phyloP scores from a whole-genome alignment of 169 alveolate genomes.

The Babesia bigemina region DNA sequence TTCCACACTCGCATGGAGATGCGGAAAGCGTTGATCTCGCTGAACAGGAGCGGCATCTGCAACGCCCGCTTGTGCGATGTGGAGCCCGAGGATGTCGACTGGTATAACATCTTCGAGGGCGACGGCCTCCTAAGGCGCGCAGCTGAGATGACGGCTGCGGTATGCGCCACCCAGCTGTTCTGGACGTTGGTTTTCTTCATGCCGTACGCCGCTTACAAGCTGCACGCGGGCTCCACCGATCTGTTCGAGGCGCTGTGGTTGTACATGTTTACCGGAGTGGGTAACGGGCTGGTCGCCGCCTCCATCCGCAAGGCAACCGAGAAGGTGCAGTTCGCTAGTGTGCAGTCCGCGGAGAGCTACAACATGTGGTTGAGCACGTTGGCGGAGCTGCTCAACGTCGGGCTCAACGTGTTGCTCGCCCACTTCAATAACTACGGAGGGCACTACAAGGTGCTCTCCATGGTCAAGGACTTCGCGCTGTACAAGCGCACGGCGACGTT shows the following conservation, averaged over 20 bases:
- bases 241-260: slow-evolving; percentile 41
- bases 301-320: slow-evolving; percentile 39
- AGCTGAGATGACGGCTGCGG: slow-evolving; percentile 26
- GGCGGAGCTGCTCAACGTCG: slow-evolving; percentile 56
- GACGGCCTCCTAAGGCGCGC: slow-evolving; percentile 9
- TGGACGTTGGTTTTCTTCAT: slow-evolving; percentile 71
- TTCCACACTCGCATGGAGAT: slow-evolving; percentile 26
- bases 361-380: slow-evolving; percentile 50
- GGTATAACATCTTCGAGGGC: slow-evolving; percentile 61
- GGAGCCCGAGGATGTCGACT: slow-evolving; percentile 72
- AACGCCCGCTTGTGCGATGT: slow-evolving; percentile 52
- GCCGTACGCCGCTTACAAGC: slow-evolving; percentile 72
- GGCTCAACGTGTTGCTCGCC: slow-evolving; percentile 64
- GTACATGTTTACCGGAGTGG: slow-evolving; percentile 67
- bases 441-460: slow-evolving; percentile 57
- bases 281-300: slow-evolving; percentile 59
- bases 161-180: slow-evolving; percentile 30
- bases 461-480: slow-evolving; percentile 22
- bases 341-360: slow-evolving; percentile 61
- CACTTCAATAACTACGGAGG: slow-evolving; percentile 76
- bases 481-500: slow-evolving; percentile 42
- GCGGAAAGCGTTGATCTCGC: slow-evolving; percentile 3
- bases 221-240: slow-evolving; percentile 44
- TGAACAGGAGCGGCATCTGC: slow-evolving; percentile 29
- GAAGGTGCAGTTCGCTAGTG: slow-evolving; percentile 46